Percentiles rank a stretch among this genome's conserved stretches.
Conservation (phyloP, 1,284 basidiomycete genomes). For the Melampsora americana region DNA sequence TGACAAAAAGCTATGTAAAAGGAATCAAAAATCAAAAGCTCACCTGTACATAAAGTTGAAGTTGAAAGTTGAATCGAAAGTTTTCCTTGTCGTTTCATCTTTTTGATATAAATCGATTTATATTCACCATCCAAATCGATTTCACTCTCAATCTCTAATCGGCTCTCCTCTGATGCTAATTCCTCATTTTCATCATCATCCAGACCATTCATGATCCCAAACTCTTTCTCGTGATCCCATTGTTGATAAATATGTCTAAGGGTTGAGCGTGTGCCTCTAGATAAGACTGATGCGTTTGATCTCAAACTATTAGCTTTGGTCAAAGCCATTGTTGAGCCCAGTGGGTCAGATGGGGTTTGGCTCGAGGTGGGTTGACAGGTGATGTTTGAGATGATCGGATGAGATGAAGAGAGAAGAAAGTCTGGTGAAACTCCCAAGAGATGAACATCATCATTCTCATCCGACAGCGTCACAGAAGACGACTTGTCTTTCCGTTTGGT, state of each 20-base stretch:
- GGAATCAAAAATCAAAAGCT: too few species aligned
- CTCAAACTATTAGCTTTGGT: neutral
- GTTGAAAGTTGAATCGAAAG: neutral
- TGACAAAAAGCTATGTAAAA: neutral
- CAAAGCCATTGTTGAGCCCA: neutral
- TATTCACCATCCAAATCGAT: neutral
- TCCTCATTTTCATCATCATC: constrained; percentile 7
- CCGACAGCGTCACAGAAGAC: neutral
- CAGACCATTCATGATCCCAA: neutral
- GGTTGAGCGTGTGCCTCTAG: neutral
- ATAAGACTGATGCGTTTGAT: neutral
- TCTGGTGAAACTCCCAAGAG: too few species aligned
- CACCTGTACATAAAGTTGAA: neutral
- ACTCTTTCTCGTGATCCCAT: neutral
- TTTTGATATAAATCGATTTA: neutral
- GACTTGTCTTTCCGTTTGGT: neutral
- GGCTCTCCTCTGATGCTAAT: neutral
- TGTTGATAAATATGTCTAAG: constrained; percentile 1
- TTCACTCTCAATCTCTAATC: neutral
- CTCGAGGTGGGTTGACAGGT: neutral
- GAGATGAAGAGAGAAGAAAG: too few species aligned
- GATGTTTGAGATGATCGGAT: neutral
- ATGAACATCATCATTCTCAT: too few species aligned
- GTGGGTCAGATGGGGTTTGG: neutral
- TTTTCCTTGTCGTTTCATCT: neutral